Evolutionary conservation across 495 filamentous ascomycete species (phyloP).

Genomic region (Gamarada debralockiae): DNA sequence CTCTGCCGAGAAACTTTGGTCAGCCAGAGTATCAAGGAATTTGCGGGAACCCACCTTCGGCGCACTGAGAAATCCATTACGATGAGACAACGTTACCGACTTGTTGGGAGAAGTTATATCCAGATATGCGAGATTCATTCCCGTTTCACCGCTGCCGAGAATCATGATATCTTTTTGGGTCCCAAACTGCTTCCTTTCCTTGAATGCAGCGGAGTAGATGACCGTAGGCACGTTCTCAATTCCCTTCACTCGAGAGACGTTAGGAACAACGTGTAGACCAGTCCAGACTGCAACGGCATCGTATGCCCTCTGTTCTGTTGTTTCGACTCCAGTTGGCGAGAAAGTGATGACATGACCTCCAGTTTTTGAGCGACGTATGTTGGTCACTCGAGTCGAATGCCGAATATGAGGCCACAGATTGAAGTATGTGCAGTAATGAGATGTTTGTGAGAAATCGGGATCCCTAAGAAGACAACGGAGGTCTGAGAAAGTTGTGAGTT

Average conservation of each 20-base stretch:
- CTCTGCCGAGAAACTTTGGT: too few species aligned
- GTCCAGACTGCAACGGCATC: conserved; percentile 39
- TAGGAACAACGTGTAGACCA: conserved; percentile 35
- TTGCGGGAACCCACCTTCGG: conserved; percentile 26
- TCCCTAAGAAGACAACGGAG: conserved; percentile 27
- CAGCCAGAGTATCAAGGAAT: too few species aligned
- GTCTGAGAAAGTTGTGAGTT: conserved; percentile 39
- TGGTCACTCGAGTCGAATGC: conserved; percentile 28
- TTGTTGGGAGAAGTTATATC: conserved; percentile 34
- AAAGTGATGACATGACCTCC: conserved; percentile 31
- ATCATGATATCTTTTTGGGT: conserved; percentile 33
- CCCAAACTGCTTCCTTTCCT: conserved; percentile 32
- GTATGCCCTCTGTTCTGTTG: too few species aligned
- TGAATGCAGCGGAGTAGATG: conserved; percentile 39
- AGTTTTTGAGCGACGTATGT: conserved; percentile 18
- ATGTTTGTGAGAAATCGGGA: conserved; percentile 34
- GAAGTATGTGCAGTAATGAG: conserved; percentile 35
- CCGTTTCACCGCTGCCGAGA: conserved; percentile 40
- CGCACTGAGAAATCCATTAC: conserved; percentile 35
- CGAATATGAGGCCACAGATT: conserved; percentile 34
- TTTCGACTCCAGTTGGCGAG: conserved; percentile 7
- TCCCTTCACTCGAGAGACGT: conserved; percentile 32
- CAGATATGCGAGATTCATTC: conserved; percentile 35
- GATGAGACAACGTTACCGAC: conserved; percentile 34
- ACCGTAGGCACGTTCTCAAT: conserved; percentile 34